Conservation (phyloP, 2,329 filamentous ascomycete genomes). For the Fusarium humuli region DNA sequence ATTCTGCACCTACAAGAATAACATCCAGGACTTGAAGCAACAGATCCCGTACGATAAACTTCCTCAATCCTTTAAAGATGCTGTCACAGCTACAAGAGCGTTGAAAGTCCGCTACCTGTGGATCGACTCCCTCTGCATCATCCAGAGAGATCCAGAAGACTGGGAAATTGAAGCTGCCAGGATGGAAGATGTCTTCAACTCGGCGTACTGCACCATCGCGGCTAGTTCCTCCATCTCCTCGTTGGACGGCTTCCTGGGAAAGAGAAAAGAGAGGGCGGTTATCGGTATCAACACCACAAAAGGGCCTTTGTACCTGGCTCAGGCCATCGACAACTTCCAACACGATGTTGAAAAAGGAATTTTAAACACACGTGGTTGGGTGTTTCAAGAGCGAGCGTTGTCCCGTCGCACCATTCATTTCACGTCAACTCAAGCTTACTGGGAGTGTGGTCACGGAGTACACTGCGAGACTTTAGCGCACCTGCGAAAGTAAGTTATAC, state of each 20-base stretch:
- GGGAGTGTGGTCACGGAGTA: conserved; percentile 8
- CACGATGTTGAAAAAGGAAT: background rate
- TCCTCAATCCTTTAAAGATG: background rate
- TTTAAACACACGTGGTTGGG: conserved; percentile 9
- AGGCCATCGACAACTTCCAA: background rate
- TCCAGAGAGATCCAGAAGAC: background rate
- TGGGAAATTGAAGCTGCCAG: background rate
- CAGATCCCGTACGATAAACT: background rate
- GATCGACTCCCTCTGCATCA: background rate
- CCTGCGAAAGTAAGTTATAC: conserved; percentile 4
- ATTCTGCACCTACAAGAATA: background rate
- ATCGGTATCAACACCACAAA: background rate
- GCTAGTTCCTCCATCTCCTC: background rate
- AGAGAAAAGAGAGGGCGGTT: background rate
- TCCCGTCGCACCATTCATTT: conserved; percentile 7
- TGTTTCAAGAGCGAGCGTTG: conserved; percentile 1
- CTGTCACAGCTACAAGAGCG: background rate
- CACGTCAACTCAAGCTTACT: background rate
- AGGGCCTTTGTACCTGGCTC: background rate
- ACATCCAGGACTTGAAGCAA: background rate
- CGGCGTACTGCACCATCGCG: background rate
- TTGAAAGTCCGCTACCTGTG: background rate
- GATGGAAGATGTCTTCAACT: background rate
- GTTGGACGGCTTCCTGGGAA: background rate
- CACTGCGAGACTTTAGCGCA: conserved; percentile 5